Base-by-base conservation (phyloP, 1,284 basidiomycete species). In the Quambalaria eucalypti region DNA sequence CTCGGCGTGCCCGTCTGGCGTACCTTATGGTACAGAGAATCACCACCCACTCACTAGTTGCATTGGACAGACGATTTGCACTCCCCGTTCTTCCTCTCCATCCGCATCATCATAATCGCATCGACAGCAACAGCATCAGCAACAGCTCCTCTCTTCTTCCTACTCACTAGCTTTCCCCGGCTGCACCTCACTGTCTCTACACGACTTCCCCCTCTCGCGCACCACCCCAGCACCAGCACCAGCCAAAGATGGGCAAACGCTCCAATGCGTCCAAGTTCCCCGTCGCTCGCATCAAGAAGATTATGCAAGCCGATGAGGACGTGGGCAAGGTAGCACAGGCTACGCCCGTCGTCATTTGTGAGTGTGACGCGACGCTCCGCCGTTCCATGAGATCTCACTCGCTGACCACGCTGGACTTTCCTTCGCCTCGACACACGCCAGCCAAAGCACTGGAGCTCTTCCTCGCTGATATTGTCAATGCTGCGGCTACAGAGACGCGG, bases 271-370 rank as follows among this genome's bases (percentile, higher is more conserved):
- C 62, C 62, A 74, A 74, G 50, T 75, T 75, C 38, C 73, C 73
- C 30, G 72, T 75, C 5, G 93, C 93, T 6, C 84, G 93, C 53
- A 98, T 97, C 80, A 98, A 97, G 82, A 90, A 92, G 80, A 96
- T 98, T 60, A 98, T 98, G 90, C 93, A 98, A 80, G 91, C 93
- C 76, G 93, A 99, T 76, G 95, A 99, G 75, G 93, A 99, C 76
- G 93, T 98, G 16, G 93, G 95, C 55, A 99, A 99, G 78, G 90
- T 99, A 19, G 92, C 95, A 1, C 89, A 91, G 73, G 92, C 90
- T 14, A 96, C 93, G 4, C 95, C 95, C 0, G 84, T 98, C 56
- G 88, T 96, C 61, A 95, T 98, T 68, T 98, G 95, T 97, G 74
- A 77, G 90, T 84, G 23, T n/a, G n/a, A n/a, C n/a, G n/a, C n/a